phyloP scores from a whole-genome alignment of 2,329 filamentous ascomycete genomes.

The Myriosclerotinia scirpicola region DNA sequence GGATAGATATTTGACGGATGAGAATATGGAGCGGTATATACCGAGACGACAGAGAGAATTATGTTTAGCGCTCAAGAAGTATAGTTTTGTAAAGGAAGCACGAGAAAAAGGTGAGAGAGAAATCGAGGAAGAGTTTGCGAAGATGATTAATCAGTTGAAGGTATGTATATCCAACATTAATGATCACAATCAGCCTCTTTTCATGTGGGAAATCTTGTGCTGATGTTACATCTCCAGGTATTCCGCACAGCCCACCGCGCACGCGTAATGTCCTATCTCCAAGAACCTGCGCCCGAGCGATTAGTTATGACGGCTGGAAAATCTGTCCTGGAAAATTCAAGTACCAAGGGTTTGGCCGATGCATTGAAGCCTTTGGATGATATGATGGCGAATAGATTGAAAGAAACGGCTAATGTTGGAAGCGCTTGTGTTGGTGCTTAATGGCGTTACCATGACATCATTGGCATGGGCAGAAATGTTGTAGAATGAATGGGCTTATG shows the following conservation, averaged over 20 bases:
- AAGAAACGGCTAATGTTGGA: conserved; percentile 1
- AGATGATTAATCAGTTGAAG: conserved; percentile 21
- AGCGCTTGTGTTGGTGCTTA: neutral
- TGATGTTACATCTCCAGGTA: neutral
- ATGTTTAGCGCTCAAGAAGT: neutral
- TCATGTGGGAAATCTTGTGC: no score
- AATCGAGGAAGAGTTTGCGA: neutral
- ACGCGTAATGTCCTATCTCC: conserved; percentile 20
- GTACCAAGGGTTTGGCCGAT: neutral
- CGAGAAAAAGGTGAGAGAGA: neutral
- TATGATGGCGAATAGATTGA: conserved; percentile 10
- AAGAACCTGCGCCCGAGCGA: conserved; percentile 18
- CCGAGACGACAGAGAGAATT: conserved; percentile 1
- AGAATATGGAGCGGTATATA: conserved; percentile 6
- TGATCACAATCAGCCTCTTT: no score
- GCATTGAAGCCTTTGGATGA: conserved; percentile 16
- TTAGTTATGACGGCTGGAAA: conserved; percentile 20
- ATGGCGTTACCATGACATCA: neutral
- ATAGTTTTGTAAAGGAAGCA: neutral
- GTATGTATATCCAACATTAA: neutral
- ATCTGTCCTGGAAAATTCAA: neutral
- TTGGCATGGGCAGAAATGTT: no score
- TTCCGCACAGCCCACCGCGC: conserved; percentile 19
- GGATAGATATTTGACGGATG: neutral
- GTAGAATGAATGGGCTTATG: neutral